Percentiles rank a stretch among this genome's conserved stretches.
Conservation (phyloP, 306 rosid genomes). For the Datisca glomerata region DNA sequence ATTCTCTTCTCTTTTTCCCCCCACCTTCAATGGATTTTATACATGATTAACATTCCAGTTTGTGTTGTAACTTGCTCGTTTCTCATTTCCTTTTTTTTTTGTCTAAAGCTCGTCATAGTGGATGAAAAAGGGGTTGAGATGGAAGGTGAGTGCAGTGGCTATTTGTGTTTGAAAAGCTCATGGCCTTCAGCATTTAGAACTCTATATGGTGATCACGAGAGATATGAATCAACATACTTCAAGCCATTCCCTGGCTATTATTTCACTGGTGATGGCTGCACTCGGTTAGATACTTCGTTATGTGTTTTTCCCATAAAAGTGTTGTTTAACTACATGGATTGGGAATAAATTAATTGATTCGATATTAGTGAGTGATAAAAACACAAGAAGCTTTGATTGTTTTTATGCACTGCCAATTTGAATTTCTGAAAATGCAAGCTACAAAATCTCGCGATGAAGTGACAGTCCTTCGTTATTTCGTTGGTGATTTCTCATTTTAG, state of each 20-base stretch:
- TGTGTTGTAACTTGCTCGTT: background rate
- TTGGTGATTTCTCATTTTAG: too few species aligned
- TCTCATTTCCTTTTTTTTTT: too few species aligned
- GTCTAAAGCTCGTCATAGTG: conserved; percentile 69
- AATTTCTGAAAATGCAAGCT: too few species aligned
- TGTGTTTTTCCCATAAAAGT: background rate
- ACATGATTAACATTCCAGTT: background rate
- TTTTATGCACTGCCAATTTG: too few species aligned
- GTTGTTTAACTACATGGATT: too few species aligned
- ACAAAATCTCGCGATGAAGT: too few species aligned
- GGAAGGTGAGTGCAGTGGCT: conserved; percentile 83
- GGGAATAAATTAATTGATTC: too few species aligned
- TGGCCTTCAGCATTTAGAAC: conserved; percentile 98
- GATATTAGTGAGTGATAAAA: too few species aligned
- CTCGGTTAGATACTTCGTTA: conserved; percentile 29
- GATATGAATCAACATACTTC: conserved; percentile 88
- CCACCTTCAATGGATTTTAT: background rate
- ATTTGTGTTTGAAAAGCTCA: conserved; percentile 67
- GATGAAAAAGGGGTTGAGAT: conserved; percentile 82
- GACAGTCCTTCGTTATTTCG: too few species aligned
- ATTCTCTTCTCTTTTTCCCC: background rate
- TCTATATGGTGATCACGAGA: conserved; percentile 77
- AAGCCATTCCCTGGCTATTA: conserved; percentile 83
- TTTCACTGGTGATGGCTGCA: conserved; percentile 93
- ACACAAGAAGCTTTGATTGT: too few species aligned